A percentile compares a stretch with the other conserved stretches of the same genome.
Conservation (phyloP, 768 basidiomycete species). For the Mycena venus region DNA sequence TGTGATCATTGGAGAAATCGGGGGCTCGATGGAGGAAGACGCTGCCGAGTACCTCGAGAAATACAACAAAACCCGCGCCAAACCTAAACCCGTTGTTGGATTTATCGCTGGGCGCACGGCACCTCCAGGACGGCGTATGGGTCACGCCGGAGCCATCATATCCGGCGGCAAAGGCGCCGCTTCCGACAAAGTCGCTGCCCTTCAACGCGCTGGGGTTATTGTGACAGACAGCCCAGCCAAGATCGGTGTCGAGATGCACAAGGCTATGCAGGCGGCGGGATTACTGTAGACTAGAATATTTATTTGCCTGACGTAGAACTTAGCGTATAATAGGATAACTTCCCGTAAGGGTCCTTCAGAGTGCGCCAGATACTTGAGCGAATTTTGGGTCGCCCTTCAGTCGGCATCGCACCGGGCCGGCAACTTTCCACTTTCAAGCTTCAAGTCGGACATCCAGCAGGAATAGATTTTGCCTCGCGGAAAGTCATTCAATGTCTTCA, state of each 20-base stretch:
- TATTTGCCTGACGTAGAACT: conserved; percentile 13
- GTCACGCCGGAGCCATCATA: conserved; percentile 98
- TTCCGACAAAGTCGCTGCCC: conserved; percentile 91
- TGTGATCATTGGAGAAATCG: conserved; percentile 98
- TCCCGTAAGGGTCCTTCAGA: not conserved
- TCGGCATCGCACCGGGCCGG: too few species aligned
- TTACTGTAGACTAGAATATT: conserved; percentile 53
- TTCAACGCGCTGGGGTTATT: conserved; percentile 92
- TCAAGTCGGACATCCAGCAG: too few species aligned
- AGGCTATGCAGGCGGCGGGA: conserved; percentile 87
- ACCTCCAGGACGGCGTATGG: conserved; percentile 98
- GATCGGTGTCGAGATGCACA: conserved; percentile 91
- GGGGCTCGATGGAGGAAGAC: conserved; percentile 99
- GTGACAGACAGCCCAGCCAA: conserved; percentile 97
- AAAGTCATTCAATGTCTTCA: conserved; percentile 31
- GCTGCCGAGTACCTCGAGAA: conserved; percentile 95
- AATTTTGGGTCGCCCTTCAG: too few species aligned
- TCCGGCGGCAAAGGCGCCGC: conserved; percentile 98
- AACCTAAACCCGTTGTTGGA: conserved; percentile 96
- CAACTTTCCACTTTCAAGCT: too few species aligned
- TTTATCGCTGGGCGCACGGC: conserved; percentile 99
- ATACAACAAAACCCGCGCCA: conserved; percentile 89
- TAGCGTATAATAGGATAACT: not conserved
- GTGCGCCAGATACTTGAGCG: too few species aligned
- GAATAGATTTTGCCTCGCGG: conserved; percentile 23